These are phyloP conservation scores for Argentina anserina DNA, from an alignment of 306 rosid genomes.

Conservation along the genomic window DNA sequence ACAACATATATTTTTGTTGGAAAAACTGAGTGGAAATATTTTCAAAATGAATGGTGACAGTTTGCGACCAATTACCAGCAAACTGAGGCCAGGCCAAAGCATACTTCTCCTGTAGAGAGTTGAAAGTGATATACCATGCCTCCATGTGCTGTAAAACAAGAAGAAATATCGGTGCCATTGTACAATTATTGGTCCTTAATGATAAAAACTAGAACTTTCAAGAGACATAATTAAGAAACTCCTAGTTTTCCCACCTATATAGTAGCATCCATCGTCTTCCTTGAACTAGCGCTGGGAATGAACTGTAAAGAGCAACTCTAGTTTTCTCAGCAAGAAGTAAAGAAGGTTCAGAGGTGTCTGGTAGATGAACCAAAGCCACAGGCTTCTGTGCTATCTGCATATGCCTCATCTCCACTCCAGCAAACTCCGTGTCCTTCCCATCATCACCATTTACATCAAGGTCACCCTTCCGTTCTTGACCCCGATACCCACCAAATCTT, in stretches of 20 bases:
- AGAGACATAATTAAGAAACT: conserved; percentile 13
- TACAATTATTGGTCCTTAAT: background rate
- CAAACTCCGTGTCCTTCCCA: conserved; percentile 26
- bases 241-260: conserved; percentile 53
- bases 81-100: conserved; percentile 86
- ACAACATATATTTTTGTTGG: background rate
- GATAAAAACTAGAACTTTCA: conserved; percentile 8
- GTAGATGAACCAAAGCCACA: conserved; percentile 33
- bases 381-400: conserved; percentile 37
- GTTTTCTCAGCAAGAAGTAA: conserved; percentile 54
- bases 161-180: background rate
- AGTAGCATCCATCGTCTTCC: conserved; percentile 89
- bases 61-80: conserved; percentile 50
- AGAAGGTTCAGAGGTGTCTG: conserved; percentile 78
- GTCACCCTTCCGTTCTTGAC: conserved; percentile 44
- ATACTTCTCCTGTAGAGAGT: conserved; percentile 80
- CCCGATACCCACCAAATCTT: conserved; percentile 52
- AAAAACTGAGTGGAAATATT: background rate
- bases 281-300: conserved; percentile 79
- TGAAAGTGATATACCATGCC: conserved; percentile 84
- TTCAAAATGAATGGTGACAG: background rate
- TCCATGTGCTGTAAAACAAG: conserved; percentile 70
- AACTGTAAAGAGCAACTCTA: conserved; percentile 56
- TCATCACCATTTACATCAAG: conserved; percentile 36
- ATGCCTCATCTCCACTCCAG: conserved; percentile 59